Base-by-base conservation (phyloP, 164 flowering plant genomes). In the Annona squamosa region DNA sequence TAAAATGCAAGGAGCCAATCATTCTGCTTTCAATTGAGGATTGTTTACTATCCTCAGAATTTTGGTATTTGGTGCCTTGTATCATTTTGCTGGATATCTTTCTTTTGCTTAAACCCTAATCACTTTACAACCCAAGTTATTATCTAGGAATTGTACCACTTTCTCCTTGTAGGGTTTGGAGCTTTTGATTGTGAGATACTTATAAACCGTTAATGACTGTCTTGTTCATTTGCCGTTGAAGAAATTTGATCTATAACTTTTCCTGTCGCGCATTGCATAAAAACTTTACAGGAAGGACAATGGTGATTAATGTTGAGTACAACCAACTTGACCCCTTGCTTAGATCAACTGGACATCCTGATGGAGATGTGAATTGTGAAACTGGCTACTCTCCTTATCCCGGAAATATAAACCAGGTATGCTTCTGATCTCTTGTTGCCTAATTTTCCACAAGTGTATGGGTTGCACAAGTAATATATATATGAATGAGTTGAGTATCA, bases 251-350 rank as follows among this genome's bases (percentile, higher is more conserved):
- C 41, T 43, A 16, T 37, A 37, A 3, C 5, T 3, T 12, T 12
- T 74, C 46, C 41, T 67, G 26, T 46, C 64, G 46, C 19, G 13
- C 45, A 42, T 42, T 73, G 68, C 59, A 61, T 48, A 52, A 71
- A 52, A 47, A n/a, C 69, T 56, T 66, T 65, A 63, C 81, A 96
- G 99, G 99, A 76, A 87, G 99, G 83, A 74, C 93, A 26, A 92
- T 96, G 99, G 98, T 93, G 76, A 93, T 96, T 76, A 96, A 96
- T 82, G 99, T 96, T 79, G 98, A 96, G 79, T 96, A 96, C 86
- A 96, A 96, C 86, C 99, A 96, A 77, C 94, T 96, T 72, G 99
- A 96, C 83, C 99, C 99, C 63, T 81, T 96, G 63, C 94, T 93
- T 77, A 79, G 97, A 83, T 97, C 98, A 75, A 79, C 90, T 71